These are phyloP conservation scores for Metschnikowia gelsemii DNA, from an alignment of 805 yeast genomes.

Conservation along the genomic window DNA sequence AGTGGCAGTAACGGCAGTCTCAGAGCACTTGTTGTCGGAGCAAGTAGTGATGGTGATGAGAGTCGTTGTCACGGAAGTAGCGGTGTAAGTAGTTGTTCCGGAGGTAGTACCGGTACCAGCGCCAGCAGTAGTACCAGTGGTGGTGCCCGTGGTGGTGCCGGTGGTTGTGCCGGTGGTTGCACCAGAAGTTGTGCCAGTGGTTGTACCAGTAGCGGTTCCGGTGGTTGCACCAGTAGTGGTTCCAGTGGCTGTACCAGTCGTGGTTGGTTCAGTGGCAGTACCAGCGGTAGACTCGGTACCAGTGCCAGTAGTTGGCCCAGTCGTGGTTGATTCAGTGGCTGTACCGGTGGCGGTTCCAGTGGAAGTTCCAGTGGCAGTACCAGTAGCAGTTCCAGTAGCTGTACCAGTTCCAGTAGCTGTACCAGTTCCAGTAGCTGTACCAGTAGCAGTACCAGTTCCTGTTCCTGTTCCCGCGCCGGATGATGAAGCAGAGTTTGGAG, in stretches of 20 bases:
- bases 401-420: neutral
- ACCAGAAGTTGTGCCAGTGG: constrained; percentile 18
- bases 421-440: neutral
- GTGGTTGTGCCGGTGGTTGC: constrained; percentile 25
- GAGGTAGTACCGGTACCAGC: constrained; percentile 17
- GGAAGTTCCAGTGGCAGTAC: neutral
- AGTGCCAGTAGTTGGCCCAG: constrained; percentile 12
- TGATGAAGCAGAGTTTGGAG: constrained; percentile 12
- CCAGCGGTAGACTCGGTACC: constrained; percentile 17
- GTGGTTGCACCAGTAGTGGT: neutral
- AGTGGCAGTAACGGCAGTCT: constrained; percentile 18
- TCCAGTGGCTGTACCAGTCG: neutral
- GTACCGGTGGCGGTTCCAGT: constrained; percentile 21
- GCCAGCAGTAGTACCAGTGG: constrained; percentile 23
- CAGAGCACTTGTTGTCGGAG: constrained; percentile 13
- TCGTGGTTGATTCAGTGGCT: constrained; percentile 30
- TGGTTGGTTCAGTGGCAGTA: constrained; percentile 2
- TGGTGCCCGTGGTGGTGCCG: constrained; percentile 22
- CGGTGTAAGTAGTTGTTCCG: constrained; percentile 10
- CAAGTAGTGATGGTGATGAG: constrained; percentile 28
- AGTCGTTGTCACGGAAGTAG: neutral
- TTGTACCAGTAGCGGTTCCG: neutral
- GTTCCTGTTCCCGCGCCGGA: no score
- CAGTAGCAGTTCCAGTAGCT: neutral
- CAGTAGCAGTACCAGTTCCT: constrained; percentile 18